Evolutionary conservation across 179 eudicot genomes (phyloP), one percentile per base, ranked within the genome.

Genomic region (Gypsophila paniculata): DNA sequence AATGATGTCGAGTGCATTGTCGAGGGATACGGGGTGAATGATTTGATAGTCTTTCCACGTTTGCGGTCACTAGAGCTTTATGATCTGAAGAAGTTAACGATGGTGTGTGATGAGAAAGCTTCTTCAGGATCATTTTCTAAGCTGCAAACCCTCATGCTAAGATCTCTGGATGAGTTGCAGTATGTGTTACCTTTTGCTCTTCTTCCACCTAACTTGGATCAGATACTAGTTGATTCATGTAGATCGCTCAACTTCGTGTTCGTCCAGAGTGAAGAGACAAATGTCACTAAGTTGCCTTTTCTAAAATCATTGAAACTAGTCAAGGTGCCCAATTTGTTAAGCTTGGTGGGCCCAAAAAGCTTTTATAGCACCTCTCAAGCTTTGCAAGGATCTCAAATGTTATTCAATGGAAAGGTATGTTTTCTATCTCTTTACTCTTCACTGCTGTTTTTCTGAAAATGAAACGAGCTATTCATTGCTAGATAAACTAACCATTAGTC

Each of bases 341-440:
- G 46, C 61, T 18, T 69, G 22, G 23, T 69, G 17, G 25, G 72
- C 2, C 26, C 25, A 39, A 18, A 38, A 36, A 38, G 1, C 15
- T 10, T 4, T 9, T 19, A 26, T n/a, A 21, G 18, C 68, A 64
- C 25, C 46, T 3, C 0, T 10, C 26, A 19, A 18, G 51, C 7
- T 64, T 18, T 18, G 46, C 72, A 17, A 17, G 25, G 13, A 9
- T 8, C 2, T 9, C 61, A 32, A 51, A 1, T 15, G 8, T 32
- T 69, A 0, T 69, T 69, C 23, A 19, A 69, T 52, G 6, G n/a
- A 32, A 69, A 52, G 72, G 72, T 69, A 29, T 52, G 46, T 8
- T 65, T 21, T 65, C 14, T 29, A 29, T 2, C 15, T 5, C 34
- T 57, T 13, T 57, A 1, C 10, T 9, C 14, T 3, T 54, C 44